phyloP scores from a whole-genome alignment of 2,329 filamentous ascomycete species.

The Colletotrichum orchidophilum region DNA sequence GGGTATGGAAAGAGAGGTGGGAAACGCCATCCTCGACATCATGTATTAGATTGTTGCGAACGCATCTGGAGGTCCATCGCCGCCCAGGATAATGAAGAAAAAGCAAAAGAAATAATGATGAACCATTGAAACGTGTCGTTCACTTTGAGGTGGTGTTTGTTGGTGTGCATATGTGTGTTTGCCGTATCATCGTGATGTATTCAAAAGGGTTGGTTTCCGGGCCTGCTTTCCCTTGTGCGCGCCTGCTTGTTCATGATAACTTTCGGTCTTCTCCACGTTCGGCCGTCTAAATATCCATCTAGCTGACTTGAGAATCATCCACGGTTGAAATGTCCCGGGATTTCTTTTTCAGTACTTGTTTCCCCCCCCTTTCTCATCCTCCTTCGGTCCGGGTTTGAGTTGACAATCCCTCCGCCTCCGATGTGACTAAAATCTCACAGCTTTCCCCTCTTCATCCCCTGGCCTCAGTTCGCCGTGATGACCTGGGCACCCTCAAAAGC shows the following conservation, averaged over 20 bases:
- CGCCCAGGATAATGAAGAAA: conserved; percentile 21
- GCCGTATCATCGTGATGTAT: conserved; percentile 27
- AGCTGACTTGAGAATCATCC: neutral
- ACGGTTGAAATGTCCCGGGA: neutral
- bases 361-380: neutral
- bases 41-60: conserved; percentile 19
- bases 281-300: conserved; percentile 19
- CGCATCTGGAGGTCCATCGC: conserved; percentile 6
- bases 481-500: conserved; percentile 71
- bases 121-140: neutral
- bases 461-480: conserved; percentile 44
- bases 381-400: no score
- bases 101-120: conserved; percentile 1
- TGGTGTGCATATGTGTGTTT: no score
- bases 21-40: neutral
- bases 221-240: conserved; percentile 20
- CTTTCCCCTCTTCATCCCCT: neutral
- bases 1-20: neutral
- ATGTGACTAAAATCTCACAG: no score
- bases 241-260: conserved; percentile 19
- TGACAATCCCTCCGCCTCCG: no score
- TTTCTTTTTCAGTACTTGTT: neutral
- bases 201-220: conserved; percentile 5
- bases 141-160: neutral
- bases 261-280: neutral